Base-by-base conservation (phyloP, 768 basidiomycete genomes). In the Collybia sp. region DNA sequence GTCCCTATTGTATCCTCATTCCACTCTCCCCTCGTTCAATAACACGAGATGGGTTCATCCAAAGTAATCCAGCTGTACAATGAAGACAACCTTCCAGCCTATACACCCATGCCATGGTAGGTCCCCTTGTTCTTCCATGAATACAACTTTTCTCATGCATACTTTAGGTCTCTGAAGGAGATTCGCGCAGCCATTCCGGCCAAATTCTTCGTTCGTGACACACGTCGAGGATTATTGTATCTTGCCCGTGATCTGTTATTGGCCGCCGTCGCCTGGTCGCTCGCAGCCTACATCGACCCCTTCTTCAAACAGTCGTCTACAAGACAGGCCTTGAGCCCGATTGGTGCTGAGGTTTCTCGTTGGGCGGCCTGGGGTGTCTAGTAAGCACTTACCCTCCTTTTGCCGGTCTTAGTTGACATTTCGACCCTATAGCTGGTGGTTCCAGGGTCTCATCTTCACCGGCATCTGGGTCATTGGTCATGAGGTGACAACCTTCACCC, bases 391-490 rank as follows among this genome's bases (percentile, higher is more conserved):
- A 35, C 32, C 32, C 38, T 18, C n/a, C 34, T 19, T 25, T 43
- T 30, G 19, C 18, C 30, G 33, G 25, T 3, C 42, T 47, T 18
- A 41, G 15, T 30, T 45, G 31, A 20, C 3, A 40, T 12, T 10
- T 34, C 4, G 18, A 5, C 45, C 43, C 40, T 37, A 32, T 42
- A 77, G 76, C 52, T 80, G 77, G 76, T 80, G 78, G 78, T 76
- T 79, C 59, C 78, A 80, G 55, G 76, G 77, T 30, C 66, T 79
- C 16, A 70, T 77, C 35, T 72, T 79, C 48, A 76, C 77, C 8
- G 78, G 77, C n/a, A 68, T 79, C 32, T 80, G 78, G 78, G 77
- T 78, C 17, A 77, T 80, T 45, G 78, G 78, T 30, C 78, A 80
- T 50, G 78, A 80, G 61, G 76, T 75, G 45, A 44, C 57, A 43